Base-by-base conservation (phyloP, 1,284 basidiomycete genomes). In the Trichosporon ovoides region DNA sequence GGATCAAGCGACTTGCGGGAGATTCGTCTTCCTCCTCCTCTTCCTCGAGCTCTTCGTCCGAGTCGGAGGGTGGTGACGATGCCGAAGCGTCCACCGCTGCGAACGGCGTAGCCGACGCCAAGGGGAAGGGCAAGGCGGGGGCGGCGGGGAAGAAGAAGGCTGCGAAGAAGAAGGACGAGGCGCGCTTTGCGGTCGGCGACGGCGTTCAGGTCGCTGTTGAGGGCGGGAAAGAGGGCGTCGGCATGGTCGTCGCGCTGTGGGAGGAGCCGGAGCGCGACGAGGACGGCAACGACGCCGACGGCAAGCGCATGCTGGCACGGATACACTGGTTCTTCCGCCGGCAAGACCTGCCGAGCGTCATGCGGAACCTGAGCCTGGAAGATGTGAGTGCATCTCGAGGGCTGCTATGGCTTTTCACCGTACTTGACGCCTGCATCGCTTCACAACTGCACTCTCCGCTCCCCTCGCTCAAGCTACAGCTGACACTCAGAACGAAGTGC, bases 291-390 rank as follows among this genome's bases (percentile, higher is more conserved):
- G 55, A 43, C 12, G 38, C 57, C 4, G 58, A 57, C 34, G 63
- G 55, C 2, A 61, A 60, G n/a, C 64, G 65, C 49, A 74, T 67
- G 73, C 74, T 74, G 71, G 74, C 71, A 7, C 69, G 72, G 52
- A 65, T 78, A 12, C 73, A 77, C 59, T 78, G 76, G 76, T 74
- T 68, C 58, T 76, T 74, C 53, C 64, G 76, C 11, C 65, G 68
- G 55, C 49, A 66, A 56, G 76, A 78, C 58, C 54, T 78, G 53
- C 76, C 76, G 2, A 61, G 71, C 9, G 67, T 76, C 18, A 78
- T 75, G 74, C 70, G 72, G 55, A 69, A 71, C 53, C 59, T 77
- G 38, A 53, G 64, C 18, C 64, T 78, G 7, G 68, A 70, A 33
- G 74, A 75, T 58, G 76, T 77, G 63, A 68, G 76, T 71, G 28